A percentile compares a stretch with the other conserved stretches of the same genome.
These are phyloP conservation scores for Elaphomyces granulatus DNA, from an alignment of 495 filamentous ascomycete species.

Conservation along the genomic window DNA sequence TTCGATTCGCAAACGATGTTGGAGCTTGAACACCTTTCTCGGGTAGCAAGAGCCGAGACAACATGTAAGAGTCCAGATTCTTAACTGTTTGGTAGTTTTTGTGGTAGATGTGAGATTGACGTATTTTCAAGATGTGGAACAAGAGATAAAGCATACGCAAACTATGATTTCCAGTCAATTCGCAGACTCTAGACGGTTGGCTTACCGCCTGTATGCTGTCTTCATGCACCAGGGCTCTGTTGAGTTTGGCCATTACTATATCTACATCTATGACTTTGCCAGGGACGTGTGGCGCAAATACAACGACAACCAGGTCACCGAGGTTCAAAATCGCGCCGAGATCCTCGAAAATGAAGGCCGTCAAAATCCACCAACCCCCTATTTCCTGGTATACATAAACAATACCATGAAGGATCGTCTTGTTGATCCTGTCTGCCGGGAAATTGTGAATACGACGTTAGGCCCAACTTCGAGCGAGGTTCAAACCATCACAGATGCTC, in stretches of 20 bases:
- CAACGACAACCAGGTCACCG: slow-evolving; percentile 73
- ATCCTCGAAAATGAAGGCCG: slow-evolving; percentile 52
- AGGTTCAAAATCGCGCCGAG: slow-evolving; percentile 43
- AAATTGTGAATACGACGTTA: slow-evolving; percentile 17
- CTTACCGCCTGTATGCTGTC: slow-evolving; percentile 80
- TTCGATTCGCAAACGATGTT: slow-evolving; percentile 17
- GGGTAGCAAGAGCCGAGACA: slow-evolving; percentile 22
- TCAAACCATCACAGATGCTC: background rate
- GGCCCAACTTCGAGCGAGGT: slow-evolving; percentile 3
- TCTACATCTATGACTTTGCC: slow-evolving; percentile 85
- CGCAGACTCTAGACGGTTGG: slow-evolving; percentile 35
- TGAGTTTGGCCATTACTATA: slow-evolving; percentile 83
- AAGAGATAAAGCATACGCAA: slow-evolving; percentile 34
- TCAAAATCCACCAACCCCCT: slow-evolving; percentile 56
- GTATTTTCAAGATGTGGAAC: slow-evolving; percentile 37
- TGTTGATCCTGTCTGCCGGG: slow-evolving; percentile 45
- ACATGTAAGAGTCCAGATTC: slow-evolving; percentile 16
- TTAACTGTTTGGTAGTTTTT: background rate
- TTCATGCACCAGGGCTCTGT: slow-evolving; percentile 72
- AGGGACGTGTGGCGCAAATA: slow-evolving; percentile 78
- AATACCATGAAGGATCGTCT: slow-evolving; percentile 44
- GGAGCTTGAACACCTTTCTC: slow-evolving; percentile 21
- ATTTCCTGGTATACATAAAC: slow-evolving; percentile 76
- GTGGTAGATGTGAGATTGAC: slow-evolving; percentile 5
- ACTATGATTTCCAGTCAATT: slow-evolving; percentile 49